Base-by-base conservation (phyloP, 345 rosid species). In the Eucalyptus erythrocorys region DNA sequence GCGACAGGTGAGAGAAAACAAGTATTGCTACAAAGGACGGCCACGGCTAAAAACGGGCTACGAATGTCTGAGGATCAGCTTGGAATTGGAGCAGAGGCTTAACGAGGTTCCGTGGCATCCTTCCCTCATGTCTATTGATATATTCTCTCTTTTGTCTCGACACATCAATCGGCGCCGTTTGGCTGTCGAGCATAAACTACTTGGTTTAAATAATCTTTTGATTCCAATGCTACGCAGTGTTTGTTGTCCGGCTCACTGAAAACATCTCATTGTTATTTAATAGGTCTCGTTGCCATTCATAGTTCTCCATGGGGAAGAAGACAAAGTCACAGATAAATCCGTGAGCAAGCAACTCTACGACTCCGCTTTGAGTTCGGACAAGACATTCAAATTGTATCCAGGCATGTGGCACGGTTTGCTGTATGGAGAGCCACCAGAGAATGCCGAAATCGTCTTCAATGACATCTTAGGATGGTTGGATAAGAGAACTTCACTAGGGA, bases 401-500 rank as follows among this genome's bases (percentile, higher is more conserved):
- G 94, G 89, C n/a, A 96, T 97, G 99, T 96, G 99, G 99, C 99
- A 97, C n/a, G 97, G 95, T 53, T 71, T 96, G 51, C 92, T 97
- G 13, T 95, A 92, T 66, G 99, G 98, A 6, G 99, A 97, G 76
- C 90, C 97, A 37, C 87, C 85, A 5, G 90, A 91, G 32, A 96
- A 96, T 89, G 90, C 89, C 7, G 91, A 95, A 15, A 88, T 92
- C 8, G 97, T 95, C n/a, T 95, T 96, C 64, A 27, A 48, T 7
- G 99, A 96, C 92, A 95, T 96, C 22, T 92, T 94, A 32, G 88
- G 43, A 0, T 96, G 99, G 99, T 87, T 95, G 86, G 93, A 92
- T 4, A 87, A 90, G 68, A 94, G 96, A 64, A 55, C 86, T 82
- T 85, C 89, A 5, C 55, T 7, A 2, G 55, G 90, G 24, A 88